phyloP scores from a whole-genome alignment of 495 filamentous ascomycete species.

The Penicillium bovifimosum region DNA sequence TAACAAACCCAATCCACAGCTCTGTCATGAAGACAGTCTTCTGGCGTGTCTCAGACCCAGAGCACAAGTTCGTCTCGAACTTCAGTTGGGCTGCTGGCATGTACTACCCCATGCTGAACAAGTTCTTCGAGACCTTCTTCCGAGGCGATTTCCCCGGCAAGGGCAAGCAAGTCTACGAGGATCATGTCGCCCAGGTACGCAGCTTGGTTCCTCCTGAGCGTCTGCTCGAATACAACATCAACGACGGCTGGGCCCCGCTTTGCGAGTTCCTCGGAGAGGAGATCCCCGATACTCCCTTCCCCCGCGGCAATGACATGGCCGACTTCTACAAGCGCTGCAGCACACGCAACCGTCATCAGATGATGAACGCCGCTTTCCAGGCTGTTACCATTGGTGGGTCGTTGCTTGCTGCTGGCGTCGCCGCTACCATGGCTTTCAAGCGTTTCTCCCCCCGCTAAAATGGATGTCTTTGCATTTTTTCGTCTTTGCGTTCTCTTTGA shows the following conservation, averaged over 20 bases:
- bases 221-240: slow-evolving; percentile 60
- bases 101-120: slow-evolving; percentile 56
- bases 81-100: slow-evolving; percentile 53
- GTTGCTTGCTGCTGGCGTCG: slow-evolving; percentile 37
- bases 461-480: slow-evolving; percentile 2
- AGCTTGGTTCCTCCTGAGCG: slow-evolving; percentile 41
- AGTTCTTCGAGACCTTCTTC: slow-evolving; percentile 55
- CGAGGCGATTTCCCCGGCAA: slow-evolving; percentile 45
- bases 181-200: slow-evolving; percentile 43
- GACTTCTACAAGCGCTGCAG: slow-evolving; percentile 56
- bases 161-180: slow-evolving; percentile 48
- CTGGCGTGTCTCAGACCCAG: slow-evolving; percentile 52
- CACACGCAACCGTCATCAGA: slow-evolving; percentile 55
- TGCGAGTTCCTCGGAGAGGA: slow-evolving; percentile 60
- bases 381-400: slow-evolving; percentile 45
- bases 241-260: slow-evolving; percentile 61
- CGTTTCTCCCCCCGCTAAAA: slow-evolving; percentile 34
- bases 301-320: slow-evolving; percentile 46
- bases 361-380: slow-evolving; percentile 53
- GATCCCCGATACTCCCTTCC: slow-evolving; percentile 47
- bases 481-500: background rate
- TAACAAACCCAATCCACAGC: slow-evolving; percentile 14
- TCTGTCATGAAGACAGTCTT: slow-evolving; percentile 49
- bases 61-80: slow-evolving; percentile 46
- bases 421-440: slow-evolving; percentile 39